Conservation (phyloP, 805 yeast species). For the Yarrowia osloensis region DNA sequence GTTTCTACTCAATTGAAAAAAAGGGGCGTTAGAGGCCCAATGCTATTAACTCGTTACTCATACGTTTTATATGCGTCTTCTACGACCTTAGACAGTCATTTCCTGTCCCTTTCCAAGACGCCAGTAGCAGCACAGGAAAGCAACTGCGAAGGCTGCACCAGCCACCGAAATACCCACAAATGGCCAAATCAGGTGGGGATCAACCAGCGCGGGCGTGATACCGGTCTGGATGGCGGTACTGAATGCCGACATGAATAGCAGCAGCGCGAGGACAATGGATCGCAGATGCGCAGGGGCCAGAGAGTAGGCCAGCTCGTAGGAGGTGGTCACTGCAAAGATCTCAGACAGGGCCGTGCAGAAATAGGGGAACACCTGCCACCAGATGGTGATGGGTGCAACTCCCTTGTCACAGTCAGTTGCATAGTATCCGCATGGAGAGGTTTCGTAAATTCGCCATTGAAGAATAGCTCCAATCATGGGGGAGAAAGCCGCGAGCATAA, state of each 20-base stretch:
- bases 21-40: background rate
- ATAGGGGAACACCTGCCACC: slow-evolving; percentile 44
- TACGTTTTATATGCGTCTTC: background rate
- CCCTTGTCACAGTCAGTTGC: slow-evolving; percentile 40
- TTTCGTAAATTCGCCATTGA: slow-evolving; percentile 51
- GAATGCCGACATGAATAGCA: slow-evolving; percentile 47
- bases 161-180: slow-evolving; percentile 48
- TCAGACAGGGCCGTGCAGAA: slow-evolving; percentile 55
- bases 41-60: background rate
- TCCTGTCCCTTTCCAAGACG: slow-evolving; percentile 14
- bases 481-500: slow-evolving; percentile 50
- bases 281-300: slow-evolving; percentile 54
- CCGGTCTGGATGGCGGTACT: slow-evolving; percentile 53
- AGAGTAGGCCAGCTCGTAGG: slow-evolving; percentile 57
- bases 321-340: slow-evolving; percentile 55
- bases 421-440: slow-evolving; percentile 55
- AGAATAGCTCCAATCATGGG: slow-evolving; percentile 54
- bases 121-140: slow-evolving; percentile 13
- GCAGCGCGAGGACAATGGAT: slow-evolving; percentile 51
- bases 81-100: background rate
- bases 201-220: slow-evolving; percentile 46
- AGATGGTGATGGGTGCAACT: slow-evolving; percentile 44
- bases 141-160: slow-evolving; percentile 43
- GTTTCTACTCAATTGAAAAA: background rate
- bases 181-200: slow-evolving; percentile 50